A percentile compares a stretch with the other conserved stretches of the same genome.
phyloP scores from a whole-genome alignment of 805 yeast genomes.

The Ogataea angusta region DNA sequence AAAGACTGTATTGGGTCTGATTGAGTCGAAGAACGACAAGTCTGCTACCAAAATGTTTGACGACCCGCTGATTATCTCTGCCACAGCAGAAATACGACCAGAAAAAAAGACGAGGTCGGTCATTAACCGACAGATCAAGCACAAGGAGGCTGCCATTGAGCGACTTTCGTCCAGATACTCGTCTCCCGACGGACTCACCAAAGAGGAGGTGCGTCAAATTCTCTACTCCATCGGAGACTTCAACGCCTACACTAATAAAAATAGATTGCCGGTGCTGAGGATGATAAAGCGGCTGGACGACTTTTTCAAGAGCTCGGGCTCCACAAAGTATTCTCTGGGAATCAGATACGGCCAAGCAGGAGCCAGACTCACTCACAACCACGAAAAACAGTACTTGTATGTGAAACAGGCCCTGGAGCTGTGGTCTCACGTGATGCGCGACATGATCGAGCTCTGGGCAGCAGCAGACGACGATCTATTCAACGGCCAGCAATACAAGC shows the following conservation, averaged over 20 bases:
- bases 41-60: conserved; percentile 45
- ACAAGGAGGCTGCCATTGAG: conserved; percentile 70
- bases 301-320: conserved; percentile 36
- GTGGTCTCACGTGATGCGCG: conserved; percentile 77
- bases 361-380: conserved; percentile 70
- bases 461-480: conserved; percentile 72
- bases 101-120: conserved; percentile 51
- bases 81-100: conserved; percentile 66
- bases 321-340: conserved; percentile 46
- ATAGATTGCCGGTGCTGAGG: conserved; percentile 62
- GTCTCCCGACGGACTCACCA: conserved; percentile 37
- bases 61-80: conserved; percentile 57
- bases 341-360: conserved; percentile 66
- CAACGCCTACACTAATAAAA: conserved; percentile 66
- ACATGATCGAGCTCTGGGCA: conserved; percentile 75
- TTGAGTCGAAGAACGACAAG: conserved; percentile 39
- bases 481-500: conserved; percentile 50
- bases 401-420: conserved; percentile 70
- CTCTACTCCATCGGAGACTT: conserved; percentile 78
- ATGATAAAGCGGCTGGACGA: conserved; percentile 54
- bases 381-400: conserved; percentile 67
- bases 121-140: conserved; percentile 57
- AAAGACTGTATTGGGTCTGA: conserved; percentile 51
- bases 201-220: conserved; percentile 68
- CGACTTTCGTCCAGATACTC: conserved; percentile 48